These are phyloP conservation scores for Teratosphaeria pseudoeucalypti DNA, from an alignment of 2,329 filamentous ascomycete genomes.

Conservation along the genomic window DNA sequence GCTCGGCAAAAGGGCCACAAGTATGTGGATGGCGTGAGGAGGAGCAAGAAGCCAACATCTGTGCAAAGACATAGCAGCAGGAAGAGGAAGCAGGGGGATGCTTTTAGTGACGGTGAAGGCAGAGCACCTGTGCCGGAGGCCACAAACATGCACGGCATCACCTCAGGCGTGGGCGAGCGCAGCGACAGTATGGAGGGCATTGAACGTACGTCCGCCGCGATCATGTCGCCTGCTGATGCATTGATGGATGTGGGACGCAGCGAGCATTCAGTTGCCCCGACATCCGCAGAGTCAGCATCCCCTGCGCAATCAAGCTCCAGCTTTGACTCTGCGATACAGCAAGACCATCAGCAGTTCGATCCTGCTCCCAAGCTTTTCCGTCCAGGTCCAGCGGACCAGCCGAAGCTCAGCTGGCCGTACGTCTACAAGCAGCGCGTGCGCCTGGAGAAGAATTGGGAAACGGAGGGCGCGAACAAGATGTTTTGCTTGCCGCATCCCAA, in stretches of 20 bases:
- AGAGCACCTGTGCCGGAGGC: background rate
- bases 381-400: constrained; percentile 1
- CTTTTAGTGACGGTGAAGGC: constrained; percentile 22
- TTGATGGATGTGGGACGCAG: background rate
- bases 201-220: background rate
- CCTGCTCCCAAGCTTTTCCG: background rate
- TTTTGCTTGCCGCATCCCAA: constrained; percentile 85
- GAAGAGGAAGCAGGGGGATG: constrained; percentile 23
- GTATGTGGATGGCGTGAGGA: constrained; percentile 40
- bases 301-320: background rate
- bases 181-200: constrained; percentile 1
- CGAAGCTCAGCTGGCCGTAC: constrained; percentile 82
- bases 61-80: constrained; percentile 16
- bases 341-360: background rate
- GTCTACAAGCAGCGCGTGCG: constrained; percentile 78
- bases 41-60: background rate
- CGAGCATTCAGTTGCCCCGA: background rate
- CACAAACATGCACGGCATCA: background rate
- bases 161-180: background rate
- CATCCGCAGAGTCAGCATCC: background rate
- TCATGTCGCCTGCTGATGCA: background rate
- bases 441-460: constrained; percentile 85
- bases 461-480: constrained; percentile 61
- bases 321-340: constrained; percentile 1
- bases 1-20: constrained; percentile 8